These are phyloP conservation scores for Diplodia scrobiculata DNA, from an alignment of 2,329 filamentous ascomycete species.

Conservation along the genomic window DNA sequence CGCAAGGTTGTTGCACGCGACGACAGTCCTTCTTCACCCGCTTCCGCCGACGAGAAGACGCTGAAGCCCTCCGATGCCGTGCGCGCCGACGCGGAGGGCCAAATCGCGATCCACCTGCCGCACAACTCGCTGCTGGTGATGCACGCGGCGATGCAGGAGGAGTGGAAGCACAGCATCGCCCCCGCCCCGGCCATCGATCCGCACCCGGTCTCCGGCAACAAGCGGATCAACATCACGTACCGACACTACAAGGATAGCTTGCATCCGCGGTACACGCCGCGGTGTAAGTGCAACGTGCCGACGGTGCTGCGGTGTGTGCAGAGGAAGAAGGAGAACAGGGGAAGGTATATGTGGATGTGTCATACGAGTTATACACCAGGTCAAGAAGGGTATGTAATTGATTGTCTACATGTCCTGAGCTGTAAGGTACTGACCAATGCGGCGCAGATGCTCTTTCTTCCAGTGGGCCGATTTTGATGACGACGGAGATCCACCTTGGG, in stretches of 20 bases:
- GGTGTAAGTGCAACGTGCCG: constrained; percentile 73
- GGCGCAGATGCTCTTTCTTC: constrained; percentile 70
- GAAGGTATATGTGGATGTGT: constrained; percentile 93
- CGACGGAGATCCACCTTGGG: constrained; percentile 76
- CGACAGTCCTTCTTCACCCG: constrained; percentile 46
- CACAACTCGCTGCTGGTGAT: constrained; percentile 93
- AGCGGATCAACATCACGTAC: constrained; percentile 91
- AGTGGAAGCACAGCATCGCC: constrained; percentile 88
- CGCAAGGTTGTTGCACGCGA: constrained; percentile 67
- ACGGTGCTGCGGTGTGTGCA: constrained; percentile 75
- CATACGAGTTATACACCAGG: constrained; percentile 72
- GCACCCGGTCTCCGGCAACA: constrained; percentile 77
- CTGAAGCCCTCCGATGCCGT: constrained; percentile 35
- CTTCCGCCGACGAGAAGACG: constrained; percentile 32
- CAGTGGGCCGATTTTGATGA: constrained; percentile 86
- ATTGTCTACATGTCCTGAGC: not conserved
- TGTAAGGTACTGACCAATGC: constrained; percentile 37
- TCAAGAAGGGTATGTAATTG: constrained; percentile 50
- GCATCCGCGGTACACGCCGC: constrained; percentile 75
- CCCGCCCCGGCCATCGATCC: constrained; percentile 76
- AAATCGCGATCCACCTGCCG: constrained; percentile 89
- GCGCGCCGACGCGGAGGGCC: constrained; percentile 68
- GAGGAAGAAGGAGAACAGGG: constrained; percentile 72
- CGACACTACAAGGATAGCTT: constrained; percentile 77
- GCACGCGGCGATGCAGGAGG: constrained; percentile 97